Percentiles rank a stretch among this genome's conserved stretches.
These are phyloP conservation scores for Jaapia argillacea DNA, from an alignment of 768 basidiomycete species.

Conservation along the genomic window DNA sequence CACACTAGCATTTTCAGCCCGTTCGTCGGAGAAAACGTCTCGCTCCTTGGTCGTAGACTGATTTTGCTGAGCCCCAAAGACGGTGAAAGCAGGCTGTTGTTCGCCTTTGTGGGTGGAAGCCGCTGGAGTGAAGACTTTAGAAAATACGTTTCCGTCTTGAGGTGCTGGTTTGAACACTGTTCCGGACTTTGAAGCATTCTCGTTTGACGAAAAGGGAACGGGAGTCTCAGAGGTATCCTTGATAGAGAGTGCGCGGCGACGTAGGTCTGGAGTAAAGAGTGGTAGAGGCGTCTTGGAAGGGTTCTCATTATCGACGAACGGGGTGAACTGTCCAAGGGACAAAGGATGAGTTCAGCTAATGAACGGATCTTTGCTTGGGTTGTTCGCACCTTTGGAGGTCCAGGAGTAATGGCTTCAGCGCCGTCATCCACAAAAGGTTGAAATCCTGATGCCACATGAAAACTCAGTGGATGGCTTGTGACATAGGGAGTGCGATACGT, in stretches of 20 bases:
- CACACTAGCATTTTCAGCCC: not conserved
- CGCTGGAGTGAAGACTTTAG: conserved; percentile 54
- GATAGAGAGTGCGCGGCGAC: conserved; percentile 35
- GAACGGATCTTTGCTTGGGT: too few species aligned
- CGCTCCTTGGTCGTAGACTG: not conserved
- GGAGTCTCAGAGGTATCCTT: conserved; percentile 35
- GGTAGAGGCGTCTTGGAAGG: conserved; percentile 31
- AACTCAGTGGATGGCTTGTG: not conserved
- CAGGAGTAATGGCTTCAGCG: not conserved
- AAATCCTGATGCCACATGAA: not conserved
- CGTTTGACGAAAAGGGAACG: conserved; percentile 7
- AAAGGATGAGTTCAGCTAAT: too few species aligned
- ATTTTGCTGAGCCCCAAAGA: conserved; percentile 1
- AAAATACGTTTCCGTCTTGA: conserved; percentile 32
- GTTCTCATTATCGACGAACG: conserved; percentile 46
- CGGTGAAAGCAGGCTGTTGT: conserved; percentile 3
- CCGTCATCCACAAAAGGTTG: not conserved
- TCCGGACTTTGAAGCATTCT: conserved; percentile 10
- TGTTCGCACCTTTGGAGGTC: conserved; percentile 5
- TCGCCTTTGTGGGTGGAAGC: too few species aligned
- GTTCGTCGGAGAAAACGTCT: not conserved
- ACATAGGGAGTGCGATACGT: too few species aligned
- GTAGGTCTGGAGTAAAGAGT: conserved; percentile 19
- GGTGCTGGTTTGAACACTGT: conserved; percentile 6
- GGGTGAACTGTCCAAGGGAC: conserved; percentile 43